phyloP scores from a whole-genome alignment of 2,329 filamentous ascomycete genomes.

The Beauveria varroae region DNA sequence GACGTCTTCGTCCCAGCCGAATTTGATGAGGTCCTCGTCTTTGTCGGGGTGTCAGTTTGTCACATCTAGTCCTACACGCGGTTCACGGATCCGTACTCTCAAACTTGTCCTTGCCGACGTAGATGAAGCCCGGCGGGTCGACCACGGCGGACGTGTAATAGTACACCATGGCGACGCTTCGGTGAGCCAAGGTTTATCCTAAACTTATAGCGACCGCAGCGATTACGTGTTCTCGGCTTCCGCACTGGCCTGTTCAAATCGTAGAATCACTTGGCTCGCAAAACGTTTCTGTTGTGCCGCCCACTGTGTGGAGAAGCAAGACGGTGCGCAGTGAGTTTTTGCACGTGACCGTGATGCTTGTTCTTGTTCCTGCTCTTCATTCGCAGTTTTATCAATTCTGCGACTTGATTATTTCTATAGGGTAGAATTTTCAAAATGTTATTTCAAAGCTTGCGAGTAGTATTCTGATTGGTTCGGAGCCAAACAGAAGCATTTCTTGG shows the following conservation, averaged over 20 bases:
- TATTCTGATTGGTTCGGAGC: too few relatives aligned
- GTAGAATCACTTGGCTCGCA: neutral
- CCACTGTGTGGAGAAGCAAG: neutral
- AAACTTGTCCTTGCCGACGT: conserved; percentile 98
- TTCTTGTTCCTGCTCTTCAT: neutral
- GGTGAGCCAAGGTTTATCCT: neutral
- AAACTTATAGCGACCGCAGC: neutral
- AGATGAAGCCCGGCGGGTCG: conserved; percentile 76
- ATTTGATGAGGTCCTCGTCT: conserved; percentile 96
- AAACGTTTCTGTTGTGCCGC: neutral
- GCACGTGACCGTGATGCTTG: neutral
- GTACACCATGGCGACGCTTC: conserved; percentile 65
- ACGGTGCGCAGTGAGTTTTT: neutral
- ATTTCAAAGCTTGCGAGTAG: too few relatives aligned
- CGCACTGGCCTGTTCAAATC: neutral
- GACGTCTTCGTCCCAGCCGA: conserved; percentile 90
- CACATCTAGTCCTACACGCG: neutral
- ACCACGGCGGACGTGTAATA: conserved; percentile 89
- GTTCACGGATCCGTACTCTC: conserved; percentile 63
- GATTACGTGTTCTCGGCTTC: neutral
- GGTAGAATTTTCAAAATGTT: too few relatives aligned
- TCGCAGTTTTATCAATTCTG: neutral
- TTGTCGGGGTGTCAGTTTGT: conserved; percentile 10
- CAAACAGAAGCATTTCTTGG: too few relatives aligned
- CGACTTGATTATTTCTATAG: too few relatives aligned